Conservation (phyloP, 176 grass and related monocot genomes). For the Tuctoria greenei region DNA sequence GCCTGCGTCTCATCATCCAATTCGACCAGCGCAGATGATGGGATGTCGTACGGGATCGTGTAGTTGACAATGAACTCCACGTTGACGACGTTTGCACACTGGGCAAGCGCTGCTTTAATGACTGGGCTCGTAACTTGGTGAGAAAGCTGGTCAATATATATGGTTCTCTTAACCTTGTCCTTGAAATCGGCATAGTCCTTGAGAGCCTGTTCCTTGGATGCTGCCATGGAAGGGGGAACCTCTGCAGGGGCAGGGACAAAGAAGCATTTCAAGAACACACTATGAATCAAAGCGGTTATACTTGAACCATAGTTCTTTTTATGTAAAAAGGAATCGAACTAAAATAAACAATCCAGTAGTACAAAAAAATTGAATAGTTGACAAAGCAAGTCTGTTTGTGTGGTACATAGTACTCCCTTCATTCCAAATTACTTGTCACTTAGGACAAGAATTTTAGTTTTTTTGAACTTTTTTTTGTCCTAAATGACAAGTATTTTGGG, state of each 20-base stretch:
- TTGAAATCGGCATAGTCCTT: constrained; percentile 50
- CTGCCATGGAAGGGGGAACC: constrained; percentile 17
- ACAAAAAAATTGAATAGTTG: neutral
- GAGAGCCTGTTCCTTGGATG: constrained; percentile 32
- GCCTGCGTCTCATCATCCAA: constrained; percentile 41
- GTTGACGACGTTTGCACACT: constrained; percentile 46
- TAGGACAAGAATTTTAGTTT: too few species aligned
- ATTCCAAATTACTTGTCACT: too few species aligned
- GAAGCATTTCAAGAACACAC: neutral
- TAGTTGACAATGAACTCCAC: constrained; percentile 64
- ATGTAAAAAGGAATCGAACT: neutral
- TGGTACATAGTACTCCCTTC: too few species aligned
- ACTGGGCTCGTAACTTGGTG: constrained; percentile 41
- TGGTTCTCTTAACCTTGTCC: constrained; percentile 45
- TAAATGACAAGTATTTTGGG: too few species aligned
- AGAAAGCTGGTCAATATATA: constrained; percentile 64
- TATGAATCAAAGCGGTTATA: neutral
- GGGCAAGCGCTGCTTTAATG: constrained; percentile 58
- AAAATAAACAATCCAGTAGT: too few species aligned
- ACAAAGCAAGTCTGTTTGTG: neutral
- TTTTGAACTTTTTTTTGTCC: too few species aligned
- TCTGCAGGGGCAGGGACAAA: neutral
- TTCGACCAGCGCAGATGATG: constrained; percentile 43
- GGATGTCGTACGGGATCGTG: constrained; percentile 53
- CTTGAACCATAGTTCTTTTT: neutral